Conservation (phyloP, 2,329 filamentous ascomycete species). For the Biscogniauxia sp. region DNA sequence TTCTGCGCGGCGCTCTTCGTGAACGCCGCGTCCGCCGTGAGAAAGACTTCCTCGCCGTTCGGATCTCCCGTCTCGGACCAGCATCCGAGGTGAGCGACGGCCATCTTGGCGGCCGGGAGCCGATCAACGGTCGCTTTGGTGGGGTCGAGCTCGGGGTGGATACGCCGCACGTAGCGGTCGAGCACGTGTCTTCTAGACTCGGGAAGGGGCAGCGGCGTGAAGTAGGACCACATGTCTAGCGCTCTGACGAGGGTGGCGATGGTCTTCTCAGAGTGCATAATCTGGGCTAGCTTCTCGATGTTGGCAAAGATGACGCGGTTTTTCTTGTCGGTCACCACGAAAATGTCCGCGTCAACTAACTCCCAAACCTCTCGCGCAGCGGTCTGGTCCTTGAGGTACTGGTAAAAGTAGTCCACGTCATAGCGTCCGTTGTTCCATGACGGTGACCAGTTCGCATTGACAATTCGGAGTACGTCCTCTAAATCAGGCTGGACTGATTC, state of each 20-base stretch:
- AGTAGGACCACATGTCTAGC: constrained; percentile 18
- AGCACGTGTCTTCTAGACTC: constrained; percentile 16
- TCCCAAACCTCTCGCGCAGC: constrained; percentile 7
- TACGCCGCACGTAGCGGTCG: constrained; percentile 10
- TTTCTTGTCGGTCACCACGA: constrained; percentile 11
- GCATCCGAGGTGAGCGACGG: not conserved
- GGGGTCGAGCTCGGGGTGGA: constrained; percentile 21
- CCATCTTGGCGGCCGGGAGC: not conserved
- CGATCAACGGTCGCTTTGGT: not conserved
- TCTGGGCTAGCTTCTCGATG: constrained; percentile 10
- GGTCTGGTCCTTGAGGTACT: constrained; percentile 10
- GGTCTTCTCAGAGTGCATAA: constrained; percentile 8
- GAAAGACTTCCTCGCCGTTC: not conserved
- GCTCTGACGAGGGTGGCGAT: constrained; percentile 2
- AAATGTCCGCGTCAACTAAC: constrained; percentile 9
- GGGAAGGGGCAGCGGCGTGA: constrained; percentile 12
- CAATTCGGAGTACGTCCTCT: not conserved
- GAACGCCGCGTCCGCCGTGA: not conserved
- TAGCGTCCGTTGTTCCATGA: constrained; percentile 2
- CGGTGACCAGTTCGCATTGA: not conserved
- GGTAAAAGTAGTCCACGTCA: constrained; percentile 9
- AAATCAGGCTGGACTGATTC: not conserved
- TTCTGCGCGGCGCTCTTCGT: not conserved
- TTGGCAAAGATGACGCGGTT: constrained; percentile 18
- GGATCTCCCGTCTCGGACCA: not conserved